Conservation (phyloP, 2,329 filamentous ascomycete genomes). For the Zymoseptoria tritici region DNA sequence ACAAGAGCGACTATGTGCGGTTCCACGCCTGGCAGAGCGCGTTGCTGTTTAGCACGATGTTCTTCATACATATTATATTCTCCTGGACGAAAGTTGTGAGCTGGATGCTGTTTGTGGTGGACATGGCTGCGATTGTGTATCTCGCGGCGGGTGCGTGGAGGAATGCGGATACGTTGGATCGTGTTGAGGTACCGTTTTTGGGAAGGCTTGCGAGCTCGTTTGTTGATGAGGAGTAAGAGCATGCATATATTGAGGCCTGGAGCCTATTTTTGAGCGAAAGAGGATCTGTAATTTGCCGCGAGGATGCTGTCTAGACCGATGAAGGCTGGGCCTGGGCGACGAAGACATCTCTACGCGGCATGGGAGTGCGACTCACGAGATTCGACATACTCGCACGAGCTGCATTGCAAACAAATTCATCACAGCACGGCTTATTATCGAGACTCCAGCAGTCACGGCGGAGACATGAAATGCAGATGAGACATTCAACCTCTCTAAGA, state of each 20-base stretch:
- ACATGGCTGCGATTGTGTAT: conserved; percentile 68
- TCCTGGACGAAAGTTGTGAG: conserved; percentile 77
- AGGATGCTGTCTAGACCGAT: background rate
- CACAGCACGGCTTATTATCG: too few relatives aligned
- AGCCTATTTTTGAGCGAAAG: background rate
- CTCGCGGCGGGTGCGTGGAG: conserved; percentile 72
- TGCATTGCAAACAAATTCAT: too few relatives aligned
- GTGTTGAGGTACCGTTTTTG: conserved; percentile 83
- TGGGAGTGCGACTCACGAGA: too few relatives aligned
- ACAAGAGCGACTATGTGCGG: conserved; percentile 94
- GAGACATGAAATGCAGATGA: too few relatives aligned
- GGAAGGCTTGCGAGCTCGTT: conserved; percentile 80
- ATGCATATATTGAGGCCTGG: background rate
- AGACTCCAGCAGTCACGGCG: too few relatives aligned
- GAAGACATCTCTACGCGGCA: background rate
- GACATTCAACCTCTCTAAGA: too few relatives aligned
- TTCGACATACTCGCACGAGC: too few relatives aligned
- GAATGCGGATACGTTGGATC: conserved; percentile 61
- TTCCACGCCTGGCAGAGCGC: conserved; percentile 87
- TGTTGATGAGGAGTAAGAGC: conserved; percentile 68
- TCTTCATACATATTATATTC: conserved; percentile 77
- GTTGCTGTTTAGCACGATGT: conserved; percentile 35
- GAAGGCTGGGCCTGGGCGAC: background rate
- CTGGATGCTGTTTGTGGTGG: conserved; percentile 71
- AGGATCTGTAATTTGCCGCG: background rate